phyloP scores from a whole-genome alignment of 1,284 basidiomycete genomes.

The Marasmius tenuissimus region DNA sequence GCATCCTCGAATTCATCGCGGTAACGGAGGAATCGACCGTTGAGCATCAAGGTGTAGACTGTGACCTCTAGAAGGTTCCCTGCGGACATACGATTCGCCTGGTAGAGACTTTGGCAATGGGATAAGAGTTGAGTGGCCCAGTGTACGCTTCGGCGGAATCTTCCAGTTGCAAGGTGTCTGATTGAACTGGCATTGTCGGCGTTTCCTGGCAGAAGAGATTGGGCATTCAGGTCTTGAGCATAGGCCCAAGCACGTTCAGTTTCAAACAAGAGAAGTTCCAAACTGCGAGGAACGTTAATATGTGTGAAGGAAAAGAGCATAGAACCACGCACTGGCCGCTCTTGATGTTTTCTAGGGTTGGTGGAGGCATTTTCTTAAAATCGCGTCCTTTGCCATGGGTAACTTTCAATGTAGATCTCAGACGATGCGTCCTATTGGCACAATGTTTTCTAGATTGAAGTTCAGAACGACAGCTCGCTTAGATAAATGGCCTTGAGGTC shows the following conservation, averaged over 20 bases:
- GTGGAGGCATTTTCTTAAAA: constrained; percentile 78
- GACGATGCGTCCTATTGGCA: constrained; percentile 85
- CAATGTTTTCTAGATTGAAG: constrained; percentile 74
- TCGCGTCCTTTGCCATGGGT: constrained; percentile 89
- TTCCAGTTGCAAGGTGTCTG: constrained; percentile 74
- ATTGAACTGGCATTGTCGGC: constrained; percentile 53
- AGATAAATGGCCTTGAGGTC: constrained; percentile 12
- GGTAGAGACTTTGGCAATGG: constrained; percentile 67
- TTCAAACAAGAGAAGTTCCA: constrained; percentile 85
- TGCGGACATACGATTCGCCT: constrained; percentile 51
- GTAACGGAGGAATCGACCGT: constrained; percentile 74
- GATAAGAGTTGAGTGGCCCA: constrained; percentile 81
- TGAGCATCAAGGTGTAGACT: constrained; percentile 70
- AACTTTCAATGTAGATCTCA: constrained; percentile 80
- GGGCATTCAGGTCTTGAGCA: constrained; percentile 75
- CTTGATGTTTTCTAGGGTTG: constrained; percentile 66
- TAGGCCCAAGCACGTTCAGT: constrained; percentile 92
- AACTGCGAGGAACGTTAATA: constrained; percentile 39
- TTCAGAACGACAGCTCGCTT: not conserved
- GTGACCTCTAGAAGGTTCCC: constrained; percentile 60
- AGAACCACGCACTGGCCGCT: constrained; percentile 72
- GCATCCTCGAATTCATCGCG: constrained; percentile 80
- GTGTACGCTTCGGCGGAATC: constrained; percentile 84
- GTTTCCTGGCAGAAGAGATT: constrained; percentile 54
- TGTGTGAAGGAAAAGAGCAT: not conserved